Evolutionary conservation across 108 stramenopile genomes (phyloP), one percentile per base, ranked within the genome.

Genomic region (Fistulifera solaris): DNA sequence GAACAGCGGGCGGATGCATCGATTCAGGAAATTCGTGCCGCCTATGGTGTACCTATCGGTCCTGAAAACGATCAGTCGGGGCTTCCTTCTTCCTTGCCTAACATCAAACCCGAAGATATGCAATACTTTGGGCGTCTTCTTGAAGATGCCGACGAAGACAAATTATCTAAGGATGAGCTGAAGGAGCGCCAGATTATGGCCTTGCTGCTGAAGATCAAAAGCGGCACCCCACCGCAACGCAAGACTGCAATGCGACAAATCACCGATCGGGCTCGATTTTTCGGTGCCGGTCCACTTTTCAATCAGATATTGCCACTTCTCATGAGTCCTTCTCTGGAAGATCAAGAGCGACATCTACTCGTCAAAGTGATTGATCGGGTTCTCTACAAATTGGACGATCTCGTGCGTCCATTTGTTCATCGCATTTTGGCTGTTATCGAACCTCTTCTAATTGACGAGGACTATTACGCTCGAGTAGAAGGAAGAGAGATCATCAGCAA

Each of bases 321-420:
- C 46, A 97, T 98, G 97, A 89, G 88, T 43, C 97, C 96, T 12
- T 87, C 96, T 1, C 70, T 99, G 16, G 99, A 99, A 60, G 96
- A 99, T 71, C 97, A 99, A 64, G 97, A 99, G 65, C 71, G 99
- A 7, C 99, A 99, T 64, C 68, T 98, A 50, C 78, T 99, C 17
- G 99, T 99, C 40, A 99, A 99, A 74, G 96, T 97, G 13, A 98
- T 99, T 64, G 99, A 98, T 72, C 96, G 99, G 3, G 76, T 98
- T 18, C 64, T 99, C 38, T 98, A 98, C 80, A 94, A 96, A 57
- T 75, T 98, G 38, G 95, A 96, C 49, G 97, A 99, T 64, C 67
- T 97, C 12, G 96, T 99, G 8, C 70, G 96, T 27, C 97, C 99
- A 3, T 96, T 72, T 71, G 97, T 97, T 45, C 96, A 98, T 63